Evolutionary conservation across 495 filamentous ascomycete genomes (phyloP).

Genomic region (Aspergillus haitiensis): DNA sequence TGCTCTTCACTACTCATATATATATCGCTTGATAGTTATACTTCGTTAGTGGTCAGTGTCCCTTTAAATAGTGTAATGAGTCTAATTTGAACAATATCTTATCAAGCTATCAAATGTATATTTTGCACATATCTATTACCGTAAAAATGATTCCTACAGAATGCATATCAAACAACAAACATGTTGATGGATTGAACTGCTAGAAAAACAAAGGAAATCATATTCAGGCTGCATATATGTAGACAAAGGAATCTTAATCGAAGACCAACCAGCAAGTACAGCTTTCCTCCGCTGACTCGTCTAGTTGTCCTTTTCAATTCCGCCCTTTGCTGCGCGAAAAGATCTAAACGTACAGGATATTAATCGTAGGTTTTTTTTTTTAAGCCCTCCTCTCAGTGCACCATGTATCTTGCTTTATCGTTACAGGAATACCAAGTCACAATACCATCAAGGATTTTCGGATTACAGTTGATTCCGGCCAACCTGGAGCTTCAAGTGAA

Average conservation of each 20-base stretch:
- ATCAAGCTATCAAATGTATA: no score
- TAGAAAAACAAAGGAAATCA: conserved; percentile 33
- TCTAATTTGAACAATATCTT: no score
- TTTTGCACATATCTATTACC: no score
- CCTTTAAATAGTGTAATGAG: no score
- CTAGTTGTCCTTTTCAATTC: conserved; percentile 26
- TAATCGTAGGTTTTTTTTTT: conserved; percentile 43
- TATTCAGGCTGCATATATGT: conserved; percentile 34
- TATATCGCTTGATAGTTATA: no score
- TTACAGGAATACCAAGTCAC: conserved; percentile 25
- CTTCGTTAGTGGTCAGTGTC: no score
- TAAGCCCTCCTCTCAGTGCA: conserved; percentile 24
- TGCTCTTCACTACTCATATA: no score
- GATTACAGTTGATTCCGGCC: conserved; percentile 23
- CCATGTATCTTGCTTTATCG: conserved; percentile 24
- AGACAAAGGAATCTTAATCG: conserved; percentile 20
- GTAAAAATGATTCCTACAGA: not conserved
- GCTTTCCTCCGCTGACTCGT: conserved; percentile 15
- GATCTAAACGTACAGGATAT: conserved; percentile 55
- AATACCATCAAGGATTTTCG: conserved; percentile 13
- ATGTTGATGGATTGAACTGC: not conserved
- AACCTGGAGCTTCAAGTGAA: conserved; percentile 28
- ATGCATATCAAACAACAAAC: not conserved
- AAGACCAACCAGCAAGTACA: conserved; percentile 20
- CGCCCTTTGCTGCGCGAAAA: conserved; percentile 42